Evolutionary conservation across 2,329 filamentous ascomycete genomes (phyloP).

Genomic region (Botrytis sinoallii): DNA sequence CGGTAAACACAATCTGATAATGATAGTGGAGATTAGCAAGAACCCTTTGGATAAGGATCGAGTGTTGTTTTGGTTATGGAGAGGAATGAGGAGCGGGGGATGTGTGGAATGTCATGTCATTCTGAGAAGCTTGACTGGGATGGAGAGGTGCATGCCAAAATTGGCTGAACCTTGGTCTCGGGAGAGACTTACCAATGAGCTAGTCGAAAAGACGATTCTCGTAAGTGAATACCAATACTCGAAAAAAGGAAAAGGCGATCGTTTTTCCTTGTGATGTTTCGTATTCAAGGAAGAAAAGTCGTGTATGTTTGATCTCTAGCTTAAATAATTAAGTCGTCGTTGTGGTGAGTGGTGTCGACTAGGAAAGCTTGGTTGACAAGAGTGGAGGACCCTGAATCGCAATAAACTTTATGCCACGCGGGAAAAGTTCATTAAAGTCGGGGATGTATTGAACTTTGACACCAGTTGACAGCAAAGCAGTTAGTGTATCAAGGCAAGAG

Average conservation of each 20-base stretch:
- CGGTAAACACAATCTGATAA: slow-evolving; percentile 8
- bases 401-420: slow-evolving; percentile 12
- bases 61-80: slow-evolving; percentile 10
- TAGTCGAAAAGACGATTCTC: not conserved
- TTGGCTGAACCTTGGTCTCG: slow-evolving; percentile 16
- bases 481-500: slow-evolving; percentile 5
- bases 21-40: slow-evolving; percentile 20
- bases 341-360: not conserved
- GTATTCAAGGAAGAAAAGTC: not conserved
- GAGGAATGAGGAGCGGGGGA: slow-evolving; percentile 10
- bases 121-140: slow-evolving; percentile 8
- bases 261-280: not conserved
- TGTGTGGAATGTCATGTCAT: slow-evolving; percentile 15
- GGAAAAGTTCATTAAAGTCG: slow-evolving; percentile 4
- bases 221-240: not conserved
- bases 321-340: not conserved
- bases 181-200: slow-evolving; percentile 13
- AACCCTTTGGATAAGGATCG: slow-evolving; percentile 8
- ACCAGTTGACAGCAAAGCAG: slow-evolving; percentile 17
- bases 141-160: slow-evolving; percentile 8
- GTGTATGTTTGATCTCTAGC: not conserved
- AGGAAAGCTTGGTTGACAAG: not conserved
- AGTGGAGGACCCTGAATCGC: not conserved
- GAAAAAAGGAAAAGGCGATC: not conserved
- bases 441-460: not conserved